A percentile compares a stretch with the other conserved stretches of the same genome.
Conservation (phyloP, 768 basidiomycete species). For the Mycena capillaripes region DNA sequence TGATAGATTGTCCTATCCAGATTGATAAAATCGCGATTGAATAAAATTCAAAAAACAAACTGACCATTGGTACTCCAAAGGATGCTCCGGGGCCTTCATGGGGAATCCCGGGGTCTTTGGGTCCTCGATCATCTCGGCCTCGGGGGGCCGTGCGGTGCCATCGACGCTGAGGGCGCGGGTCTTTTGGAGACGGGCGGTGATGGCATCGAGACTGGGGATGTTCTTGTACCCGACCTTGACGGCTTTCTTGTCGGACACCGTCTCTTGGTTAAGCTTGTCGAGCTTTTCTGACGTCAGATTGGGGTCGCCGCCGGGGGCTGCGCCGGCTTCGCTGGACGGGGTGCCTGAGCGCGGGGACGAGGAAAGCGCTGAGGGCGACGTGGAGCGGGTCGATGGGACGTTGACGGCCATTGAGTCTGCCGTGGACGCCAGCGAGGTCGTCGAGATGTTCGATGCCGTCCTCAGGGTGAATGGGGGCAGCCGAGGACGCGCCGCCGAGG, state of each 20-base stretch:
- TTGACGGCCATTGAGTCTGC: constrained; percentile 79
- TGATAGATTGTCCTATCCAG: constrained; percentile 90
- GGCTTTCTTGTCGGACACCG: constrained; percentile 48
- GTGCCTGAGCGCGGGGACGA: constrained; percentile 64
- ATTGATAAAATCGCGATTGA: background rate
- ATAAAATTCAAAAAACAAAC: constrained; percentile 41
- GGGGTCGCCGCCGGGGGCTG: constrained; percentile 61
- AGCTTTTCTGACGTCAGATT: constrained; percentile 77
- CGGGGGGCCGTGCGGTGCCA: constrained; percentile 79
- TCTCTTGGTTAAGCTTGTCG: constrained; percentile 74
- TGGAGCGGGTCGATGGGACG: constrained; percentile 73
- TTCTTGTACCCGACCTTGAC: constrained; percentile 85
- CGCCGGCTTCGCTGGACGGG: constrained; percentile 43
- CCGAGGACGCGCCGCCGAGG: constrained; percentile 70
- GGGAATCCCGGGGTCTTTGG: constrained; percentile 84
- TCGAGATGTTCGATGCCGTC: constrained; percentile 67
- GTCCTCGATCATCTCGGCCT: constrained; percentile 84
- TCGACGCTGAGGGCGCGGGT: constrained; percentile 74
- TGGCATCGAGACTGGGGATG: constrained; percentile 87
- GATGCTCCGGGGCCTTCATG: constrained; percentile 85
- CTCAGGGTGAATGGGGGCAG: constrained; percentile 81
- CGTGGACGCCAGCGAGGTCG: constrained; percentile 66
- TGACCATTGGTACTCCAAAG: constrained; percentile 87
- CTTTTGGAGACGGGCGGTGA: constrained; percentile 84
- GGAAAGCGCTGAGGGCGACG: constrained; percentile 69